Conservation (phyloP, 2,329 filamentous ascomycete genomes). For the Penicillium sp. region DNA sequence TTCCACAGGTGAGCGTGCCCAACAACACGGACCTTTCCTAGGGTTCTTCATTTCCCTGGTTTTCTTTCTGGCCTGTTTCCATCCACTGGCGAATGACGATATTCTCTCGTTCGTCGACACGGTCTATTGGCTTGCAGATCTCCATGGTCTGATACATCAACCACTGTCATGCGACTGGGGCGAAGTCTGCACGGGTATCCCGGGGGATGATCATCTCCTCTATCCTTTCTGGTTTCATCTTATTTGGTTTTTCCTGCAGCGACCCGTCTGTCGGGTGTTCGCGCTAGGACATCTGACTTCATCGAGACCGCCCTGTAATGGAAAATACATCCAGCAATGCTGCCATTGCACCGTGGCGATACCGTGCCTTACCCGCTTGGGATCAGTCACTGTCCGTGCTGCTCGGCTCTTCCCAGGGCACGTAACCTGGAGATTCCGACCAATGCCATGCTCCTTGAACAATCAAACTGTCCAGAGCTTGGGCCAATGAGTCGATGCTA, state of each 20-base stretch:
- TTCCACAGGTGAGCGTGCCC: conserved; percentile 12
- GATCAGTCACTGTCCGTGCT: conserved; percentile 26
- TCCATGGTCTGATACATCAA: conserved; percentile 31
- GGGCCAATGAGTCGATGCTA: conserved; percentile 26
- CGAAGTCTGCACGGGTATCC: conserved; percentile 33
- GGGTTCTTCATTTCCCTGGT: conserved; percentile 8
- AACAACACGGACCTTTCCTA: conserved; percentile 20
- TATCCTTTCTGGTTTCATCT: conserved; percentile 37
- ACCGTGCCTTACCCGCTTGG: conserved; percentile 19
- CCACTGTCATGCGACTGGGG: conserved; percentile 33
- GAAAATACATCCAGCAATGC: conserved; percentile 19
- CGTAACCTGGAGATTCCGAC: conserved; percentile 30
- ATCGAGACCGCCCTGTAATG: conserved; percentile 26
- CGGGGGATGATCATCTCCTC: conserved; percentile 33
- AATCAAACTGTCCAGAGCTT: conserved; percentile 23
- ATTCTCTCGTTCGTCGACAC: conserved; percentile 1
- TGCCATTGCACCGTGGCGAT: conserved; percentile 14
- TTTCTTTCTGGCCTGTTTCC: conserved; percentile 14
- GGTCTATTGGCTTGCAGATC: conserved; percentile 28
- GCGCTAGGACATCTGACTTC: conserved; percentile 33
- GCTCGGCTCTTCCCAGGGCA: conserved; percentile 25
- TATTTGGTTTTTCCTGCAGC: conserved; percentile 35
- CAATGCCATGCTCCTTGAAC: conserved; percentile 30
- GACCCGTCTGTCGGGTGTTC: conserved; percentile 34
- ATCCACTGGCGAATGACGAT: conserved; percentile 9